Conservation (phyloP, 2,329 filamentous ascomycete species). For the Ilyonectria destructans region DNA sequence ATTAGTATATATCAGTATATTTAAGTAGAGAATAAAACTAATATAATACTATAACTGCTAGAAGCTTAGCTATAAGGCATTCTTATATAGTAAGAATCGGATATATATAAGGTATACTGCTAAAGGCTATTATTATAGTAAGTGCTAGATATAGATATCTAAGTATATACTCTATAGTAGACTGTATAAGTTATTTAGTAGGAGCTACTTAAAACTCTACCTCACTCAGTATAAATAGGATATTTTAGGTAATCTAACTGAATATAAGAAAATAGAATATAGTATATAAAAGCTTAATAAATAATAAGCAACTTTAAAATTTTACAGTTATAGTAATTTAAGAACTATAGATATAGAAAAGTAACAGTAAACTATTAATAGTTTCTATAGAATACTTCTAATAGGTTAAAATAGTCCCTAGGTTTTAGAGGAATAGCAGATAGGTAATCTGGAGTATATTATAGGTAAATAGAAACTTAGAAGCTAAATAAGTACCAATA, state of each 20-base stretch:
- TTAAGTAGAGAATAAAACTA: slow-evolving; percentile 14
- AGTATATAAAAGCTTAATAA: slow-evolving; percentile 27
- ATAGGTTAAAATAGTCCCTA: slow-evolving; percentile 22
- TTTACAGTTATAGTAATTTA: slow-evolving; percentile 20
- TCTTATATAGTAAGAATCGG: slow-evolving; percentile 26
- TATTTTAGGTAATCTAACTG: too few relatives aligned
- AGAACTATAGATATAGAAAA: slow-evolving; percentile 18
- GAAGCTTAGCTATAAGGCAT: slow-evolving; percentile 28
- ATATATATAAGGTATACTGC: slow-evolving; percentile 22
- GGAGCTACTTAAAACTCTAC: too few relatives aligned
- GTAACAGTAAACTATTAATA: slow-evolving; percentile 16
- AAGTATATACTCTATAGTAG: slow-evolving; percentile 20
- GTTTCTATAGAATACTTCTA: slow-evolving; percentile 18
- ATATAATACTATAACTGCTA: slow-evolving; percentile 29
- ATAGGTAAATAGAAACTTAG: slow-evolving; percentile 23
- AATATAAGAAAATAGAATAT: too few relatives aligned
- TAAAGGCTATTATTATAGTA: slow-evolving; percentile 21
- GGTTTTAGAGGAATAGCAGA: slow-evolving; percentile 16
- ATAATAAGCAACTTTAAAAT: slow-evolving; percentile 26
- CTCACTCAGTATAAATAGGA: too few relatives aligned
- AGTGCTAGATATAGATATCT: slow-evolving; percentile 20
- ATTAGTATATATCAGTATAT: slow-evolving; percentile 23
- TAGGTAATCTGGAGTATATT: slow-evolving; percentile 26
- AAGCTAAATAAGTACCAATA: slow-evolving; percentile 22
- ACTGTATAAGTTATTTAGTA: slow-evolving; percentile 22